Evolutionary conservation across 2,329 filamentous ascomycete genomes (phyloP).

Genomic region (Aspergillus uvarum): DNA sequence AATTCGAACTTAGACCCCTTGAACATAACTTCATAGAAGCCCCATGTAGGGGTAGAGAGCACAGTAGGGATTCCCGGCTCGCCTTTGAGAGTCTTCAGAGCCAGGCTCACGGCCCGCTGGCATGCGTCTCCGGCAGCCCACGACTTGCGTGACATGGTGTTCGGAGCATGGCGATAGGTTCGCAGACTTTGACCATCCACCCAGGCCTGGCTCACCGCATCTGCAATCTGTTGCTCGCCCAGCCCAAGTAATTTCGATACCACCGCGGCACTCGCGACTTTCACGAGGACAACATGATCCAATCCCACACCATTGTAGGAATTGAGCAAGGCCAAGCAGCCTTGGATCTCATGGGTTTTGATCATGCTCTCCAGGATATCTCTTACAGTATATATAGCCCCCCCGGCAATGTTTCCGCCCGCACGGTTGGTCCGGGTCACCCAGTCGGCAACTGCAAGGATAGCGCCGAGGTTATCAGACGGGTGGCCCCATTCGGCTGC

Average conservation of each 20-base stretch:
- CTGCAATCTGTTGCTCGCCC: conserved; percentile 32
- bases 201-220: conserved; percentile 42
- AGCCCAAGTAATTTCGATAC: conserved; percentile 41
- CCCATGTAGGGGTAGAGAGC: conserved; percentile 35
- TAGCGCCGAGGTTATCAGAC: conserved; percentile 41
- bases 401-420: not conserved
- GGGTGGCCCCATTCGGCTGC: conserved; percentile 47
- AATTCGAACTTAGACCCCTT: conserved; percentile 20
- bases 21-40: conserved; percentile 34
- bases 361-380: conserved; percentile 36
- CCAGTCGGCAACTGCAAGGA: conserved; percentile 38
- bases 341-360: conserved; percentile 48
- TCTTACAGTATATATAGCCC: conserved; percentile 30
- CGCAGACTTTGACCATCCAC: conserved; percentile 41
- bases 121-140: conserved; percentile 47
- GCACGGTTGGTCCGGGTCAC: conserved; percentile 21
- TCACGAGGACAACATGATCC: conserved; percentile 46
- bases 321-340: conserved; percentile 37
- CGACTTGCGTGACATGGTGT: conserved; percentile 42
- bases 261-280: conserved; percentile 42
- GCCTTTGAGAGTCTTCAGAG: conserved; percentile 27
- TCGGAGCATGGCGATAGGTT: conserved; percentile 34
- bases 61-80: conserved; percentile 32
- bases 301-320: conserved; percentile 43
- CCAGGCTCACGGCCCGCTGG: conserved; percentile 42